These are phyloP conservation scores for Colletotrichum lindemuthianum DNA, from an alignment of 2,329 filamentous ascomycete species.

Conservation along the genomic window DNA sequence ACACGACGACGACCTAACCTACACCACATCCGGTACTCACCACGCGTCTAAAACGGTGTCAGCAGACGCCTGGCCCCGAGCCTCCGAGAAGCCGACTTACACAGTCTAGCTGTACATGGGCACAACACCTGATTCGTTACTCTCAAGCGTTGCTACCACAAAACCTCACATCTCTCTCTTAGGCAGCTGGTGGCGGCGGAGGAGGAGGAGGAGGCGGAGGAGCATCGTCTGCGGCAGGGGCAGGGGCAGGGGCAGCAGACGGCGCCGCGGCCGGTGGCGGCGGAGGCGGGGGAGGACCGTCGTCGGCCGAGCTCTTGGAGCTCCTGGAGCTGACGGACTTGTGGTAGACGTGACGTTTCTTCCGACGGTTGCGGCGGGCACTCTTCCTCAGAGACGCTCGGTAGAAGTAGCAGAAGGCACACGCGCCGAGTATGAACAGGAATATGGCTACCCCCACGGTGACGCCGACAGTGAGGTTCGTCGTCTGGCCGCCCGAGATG, in stretches of 20 bases:
- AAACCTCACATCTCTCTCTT: too few relatives aligned
- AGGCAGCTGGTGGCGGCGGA: constrained; percentile 14
- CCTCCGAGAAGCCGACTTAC: too few relatives aligned
- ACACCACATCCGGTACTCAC: constrained; percentile 11
- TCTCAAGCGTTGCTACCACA: too few relatives aligned
- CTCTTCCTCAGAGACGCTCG: constrained; percentile 49
- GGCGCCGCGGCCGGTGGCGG: constrained; percentile 17
- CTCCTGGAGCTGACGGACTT: constrained; percentile 45
- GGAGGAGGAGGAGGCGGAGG: constrained; percentile 15
- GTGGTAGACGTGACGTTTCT: constrained; percentile 37
- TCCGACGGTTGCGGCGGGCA: constrained; percentile 40
- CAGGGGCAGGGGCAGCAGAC: constrained; percentile 19
- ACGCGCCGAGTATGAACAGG: constrained; percentile 49
- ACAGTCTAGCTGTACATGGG: too few relatives aligned
- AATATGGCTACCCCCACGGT: constrained; percentile 54
- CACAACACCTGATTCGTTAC: too few relatives aligned
- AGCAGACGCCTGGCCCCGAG: too few relatives aligned
- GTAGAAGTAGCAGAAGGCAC: constrained; percentile 53
- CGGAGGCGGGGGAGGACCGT: constrained; percentile 16
- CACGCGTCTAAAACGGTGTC: background rate
- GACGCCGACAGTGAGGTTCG: constrained; percentile 55
- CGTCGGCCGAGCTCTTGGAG: constrained; percentile 46
- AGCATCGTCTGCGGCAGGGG: constrained; percentile 9
- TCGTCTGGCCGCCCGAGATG: constrained; percentile 40
- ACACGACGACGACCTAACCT: constrained; percentile 13